Evolutionary conservation across 2,329 filamentous ascomycete genomes (phyloP).

Genomic region (Fusarium pseudoanthophilum): DNA sequence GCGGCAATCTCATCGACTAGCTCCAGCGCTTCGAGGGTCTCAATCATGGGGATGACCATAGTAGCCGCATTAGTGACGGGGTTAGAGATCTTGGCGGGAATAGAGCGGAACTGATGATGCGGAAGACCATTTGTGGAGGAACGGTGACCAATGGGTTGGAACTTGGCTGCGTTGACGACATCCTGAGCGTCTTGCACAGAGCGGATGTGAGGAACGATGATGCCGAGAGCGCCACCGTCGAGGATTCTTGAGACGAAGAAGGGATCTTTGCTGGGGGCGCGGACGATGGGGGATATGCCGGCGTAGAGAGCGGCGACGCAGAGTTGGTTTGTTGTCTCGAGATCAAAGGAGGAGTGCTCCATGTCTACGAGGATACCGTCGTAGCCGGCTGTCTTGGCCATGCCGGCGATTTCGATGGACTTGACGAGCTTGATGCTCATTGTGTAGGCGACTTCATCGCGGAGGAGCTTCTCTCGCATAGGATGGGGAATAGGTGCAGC

Average conservation of each 20-base stretch:
- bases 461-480: conserved; percentile 43
- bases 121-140: conserved; percentile 41
- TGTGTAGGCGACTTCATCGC: conserved; percentile 43
- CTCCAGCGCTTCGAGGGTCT: conserved; percentile 43
- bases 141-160: conserved; percentile 39
- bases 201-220: conserved; percentile 44
- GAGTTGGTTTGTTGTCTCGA: conserved; percentile 47
- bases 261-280: conserved; percentile 41
- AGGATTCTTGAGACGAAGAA: conserved; percentile 44
- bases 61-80: conserved; percentile 39
- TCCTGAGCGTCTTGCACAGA: conserved; percentile 40
- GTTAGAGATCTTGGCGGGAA: conserved; percentile 36
- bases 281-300: conserved; percentile 45
- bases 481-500: conserved; percentile 36
- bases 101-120: conserved; percentile 34
- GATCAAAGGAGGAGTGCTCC: conserved; percentile 51
- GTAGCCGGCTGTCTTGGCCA: conserved; percentile 50
- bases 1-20: conserved; percentile 48
- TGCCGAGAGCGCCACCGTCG: conserved; percentile 42
- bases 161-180: conserved; percentile 43
- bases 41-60: conserved; percentile 46
- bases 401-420: conserved; percentile 46
- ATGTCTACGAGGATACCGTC: conserved; percentile 53
- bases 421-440: conserved; percentile 48
- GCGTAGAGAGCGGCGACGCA: conserved; percentile 46